These are phyloP conservation scores for Camellia japonica DNA, from an alignment of 148 eudicot genomes.

Conservation along the genomic window DNA sequence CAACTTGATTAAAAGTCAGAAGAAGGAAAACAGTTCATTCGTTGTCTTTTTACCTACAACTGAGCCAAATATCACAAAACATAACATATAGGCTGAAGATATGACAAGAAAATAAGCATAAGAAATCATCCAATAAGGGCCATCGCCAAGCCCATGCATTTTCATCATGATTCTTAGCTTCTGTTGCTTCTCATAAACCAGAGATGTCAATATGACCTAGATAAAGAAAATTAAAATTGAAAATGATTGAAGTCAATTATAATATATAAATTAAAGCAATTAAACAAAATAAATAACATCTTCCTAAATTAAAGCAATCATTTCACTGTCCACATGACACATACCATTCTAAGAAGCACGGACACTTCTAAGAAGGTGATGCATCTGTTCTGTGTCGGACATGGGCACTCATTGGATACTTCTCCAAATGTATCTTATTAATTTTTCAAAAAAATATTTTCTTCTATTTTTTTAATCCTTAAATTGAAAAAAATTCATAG, in stretches of 20 bases:
- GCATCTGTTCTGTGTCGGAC: too few species aligned
- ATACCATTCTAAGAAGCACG: not conserved
- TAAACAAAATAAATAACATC: not conserved
- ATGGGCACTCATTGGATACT: too few species aligned
- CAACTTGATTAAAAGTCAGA: conserved; percentile 6
- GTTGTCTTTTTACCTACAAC: conserved; percentile 51
- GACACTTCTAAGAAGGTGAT: too few species aligned
- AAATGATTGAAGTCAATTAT: not conserved
- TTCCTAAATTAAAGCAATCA: not conserved
- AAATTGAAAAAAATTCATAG: too few species aligned
- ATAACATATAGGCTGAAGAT: conserved; percentile 68
- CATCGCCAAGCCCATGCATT: conserved; percentile 99
- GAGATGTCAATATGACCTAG: conserved; percentile 65
- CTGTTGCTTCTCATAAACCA: conserved; percentile 92
- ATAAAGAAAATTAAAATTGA: conserved; percentile 7
- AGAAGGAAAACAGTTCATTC: conserved; percentile 7
- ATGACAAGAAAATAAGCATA: conserved; percentile 80
- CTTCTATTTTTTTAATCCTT: too few species aligned
- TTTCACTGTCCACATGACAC: not conserved
- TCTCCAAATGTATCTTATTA: too few species aligned
- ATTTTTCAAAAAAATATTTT: too few species aligned
- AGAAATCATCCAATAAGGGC: conserved; percentile 90
- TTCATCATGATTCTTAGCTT: conserved; percentile 95
- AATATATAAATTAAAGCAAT: not conserved
- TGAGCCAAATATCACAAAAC: conserved; percentile 86